phyloP scores from a whole-genome alignment of 805 yeast species.

The Schizosaccharomyces lindneri region DNA sequence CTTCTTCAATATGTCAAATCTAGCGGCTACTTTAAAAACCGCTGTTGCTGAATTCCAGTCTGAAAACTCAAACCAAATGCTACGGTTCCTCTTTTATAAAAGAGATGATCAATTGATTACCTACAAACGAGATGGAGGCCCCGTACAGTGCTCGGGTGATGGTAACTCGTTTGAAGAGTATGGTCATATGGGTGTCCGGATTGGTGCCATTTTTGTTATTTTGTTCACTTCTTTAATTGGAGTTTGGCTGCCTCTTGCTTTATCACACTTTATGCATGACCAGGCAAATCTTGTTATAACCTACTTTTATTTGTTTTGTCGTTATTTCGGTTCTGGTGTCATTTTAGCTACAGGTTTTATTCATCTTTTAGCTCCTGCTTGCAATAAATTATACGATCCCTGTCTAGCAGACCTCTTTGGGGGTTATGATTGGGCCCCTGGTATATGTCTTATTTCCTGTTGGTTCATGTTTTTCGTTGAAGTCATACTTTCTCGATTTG shows the following conservation, averaged over 20 bases:
- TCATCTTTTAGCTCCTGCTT: slow-evolving; percentile 7
- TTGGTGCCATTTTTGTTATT: slow-evolving; percentile 38
- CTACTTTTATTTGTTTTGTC: slow-evolving; percentile 7
- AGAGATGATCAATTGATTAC: background rate
- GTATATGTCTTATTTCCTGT: slow-evolving; percentile 23
- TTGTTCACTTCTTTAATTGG: slow-evolving; percentile 20
- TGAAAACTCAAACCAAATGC: no score
- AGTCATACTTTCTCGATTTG: slow-evolving; percentile 20
- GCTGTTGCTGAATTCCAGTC: no score
- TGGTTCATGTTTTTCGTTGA: slow-evolving; percentile 21
- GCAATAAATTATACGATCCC: slow-evolving; percentile 8
- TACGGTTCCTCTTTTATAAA: background rate
- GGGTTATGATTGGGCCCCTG: slow-evolving; percentile 31
- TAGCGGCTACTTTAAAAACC: no score
- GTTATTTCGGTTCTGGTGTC: slow-evolving; percentile 39
- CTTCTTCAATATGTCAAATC: no score
- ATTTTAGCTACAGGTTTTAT: slow-evolving; percentile 54
- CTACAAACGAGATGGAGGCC: no score
- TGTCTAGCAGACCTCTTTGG: slow-evolving; percentile 26
- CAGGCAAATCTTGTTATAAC: slow-evolving; percentile 5
- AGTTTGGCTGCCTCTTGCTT: slow-evolving; percentile 21
- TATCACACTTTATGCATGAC: slow-evolving; percentile 7
- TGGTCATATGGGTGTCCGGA: slow-evolving; percentile 23
- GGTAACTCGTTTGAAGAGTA: slow-evolving; percentile 15
- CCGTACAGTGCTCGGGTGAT: background rate